Evolutionary conservation across 805 yeast species (phyloP).

Genomic region (Candida ovalis): DNA sequence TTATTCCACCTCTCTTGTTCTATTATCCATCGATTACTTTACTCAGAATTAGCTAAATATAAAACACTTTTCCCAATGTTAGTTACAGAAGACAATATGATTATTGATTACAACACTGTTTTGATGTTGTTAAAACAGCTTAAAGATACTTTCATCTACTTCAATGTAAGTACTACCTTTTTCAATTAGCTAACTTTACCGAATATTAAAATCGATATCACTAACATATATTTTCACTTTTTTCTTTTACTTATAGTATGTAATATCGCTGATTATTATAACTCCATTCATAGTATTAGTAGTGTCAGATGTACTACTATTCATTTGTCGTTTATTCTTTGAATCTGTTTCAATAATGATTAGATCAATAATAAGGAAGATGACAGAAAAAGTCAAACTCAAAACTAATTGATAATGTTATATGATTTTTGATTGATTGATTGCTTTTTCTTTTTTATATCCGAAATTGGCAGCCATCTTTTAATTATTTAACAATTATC

Average conservation of each 20-base stretch:
- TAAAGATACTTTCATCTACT: constrained; percentile 3
- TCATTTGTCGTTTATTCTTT: constrained; percentile 15
- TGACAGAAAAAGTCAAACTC: not conserved
- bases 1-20: too few relatives aligned
- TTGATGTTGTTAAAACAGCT: constrained; percentile 2
- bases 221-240: constrained; percentile 2
- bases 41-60: too few relatives aligned
- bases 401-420: not conserved
- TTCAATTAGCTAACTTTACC: too few relatives aligned
- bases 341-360: constrained; percentile 7
- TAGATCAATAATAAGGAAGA: not conserved
- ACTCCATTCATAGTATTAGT: constrained; percentile 25
- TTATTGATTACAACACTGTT: constrained; percentile 8
- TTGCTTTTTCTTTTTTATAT: too few relatives aligned
- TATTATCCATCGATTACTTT: too few relatives aligned
- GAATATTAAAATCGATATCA: too few relatives aligned
- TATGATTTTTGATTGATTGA: too few relatives aligned
- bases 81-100: not conserved
- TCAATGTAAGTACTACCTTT: not conserved
- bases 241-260: constrained; percentile 7
- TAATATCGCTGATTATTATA: constrained; percentile 20
- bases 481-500: too few relatives aligned
- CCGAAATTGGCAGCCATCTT: too few relatives aligned
- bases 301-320: constrained; percentile 21
- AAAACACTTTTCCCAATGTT: not conserved